These are phyloP conservation scores for Colletotrichum sp. DNA, from an alignment of 2,329 filamentous ascomycete species.

Conservation along the genomic window DNA sequence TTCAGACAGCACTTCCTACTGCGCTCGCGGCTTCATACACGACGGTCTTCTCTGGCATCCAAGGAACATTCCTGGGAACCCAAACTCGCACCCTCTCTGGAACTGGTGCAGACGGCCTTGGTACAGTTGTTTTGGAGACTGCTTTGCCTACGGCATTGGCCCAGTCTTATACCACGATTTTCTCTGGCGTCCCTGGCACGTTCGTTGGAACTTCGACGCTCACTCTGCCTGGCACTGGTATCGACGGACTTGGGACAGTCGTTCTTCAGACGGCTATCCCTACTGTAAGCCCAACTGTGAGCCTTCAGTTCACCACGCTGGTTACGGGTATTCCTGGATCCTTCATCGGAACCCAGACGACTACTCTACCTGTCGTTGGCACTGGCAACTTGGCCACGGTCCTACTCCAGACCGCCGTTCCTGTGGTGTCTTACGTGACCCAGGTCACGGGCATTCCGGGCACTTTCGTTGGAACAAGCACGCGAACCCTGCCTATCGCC, in stretches of 20 bases:
- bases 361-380: not conserved
- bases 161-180: not conserved
- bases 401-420: not conserved
- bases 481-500: not conserved
- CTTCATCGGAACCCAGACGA: not conserved
- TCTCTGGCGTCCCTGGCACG: not conserved
- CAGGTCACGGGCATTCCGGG: not conserved
- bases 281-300: not conserved
- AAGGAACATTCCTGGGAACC: not conserved
- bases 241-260: not conserved
- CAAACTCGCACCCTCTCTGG: not conserved
- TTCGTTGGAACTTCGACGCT: constrained; percentile 3
- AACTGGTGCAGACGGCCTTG: not conserved
- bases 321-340: not conserved
- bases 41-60: not conserved
- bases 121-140: not conserved
- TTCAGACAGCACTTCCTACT: not conserved
- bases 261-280: constrained; percentile 3
- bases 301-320: not conserved
- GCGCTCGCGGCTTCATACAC: not conserved
- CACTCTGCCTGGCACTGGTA: not conserved
- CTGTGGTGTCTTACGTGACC: not conserved
- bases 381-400: not conserved
- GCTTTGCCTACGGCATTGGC: not conserved
- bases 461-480: not conserved